A percentile compares a stretch with the other conserved stretches of the same genome.
These are phyloP conservation scores for Nitzschia sp. DNA, from an alignment of 108 stramenopile species.

Conservation along the genomic window DNA sequence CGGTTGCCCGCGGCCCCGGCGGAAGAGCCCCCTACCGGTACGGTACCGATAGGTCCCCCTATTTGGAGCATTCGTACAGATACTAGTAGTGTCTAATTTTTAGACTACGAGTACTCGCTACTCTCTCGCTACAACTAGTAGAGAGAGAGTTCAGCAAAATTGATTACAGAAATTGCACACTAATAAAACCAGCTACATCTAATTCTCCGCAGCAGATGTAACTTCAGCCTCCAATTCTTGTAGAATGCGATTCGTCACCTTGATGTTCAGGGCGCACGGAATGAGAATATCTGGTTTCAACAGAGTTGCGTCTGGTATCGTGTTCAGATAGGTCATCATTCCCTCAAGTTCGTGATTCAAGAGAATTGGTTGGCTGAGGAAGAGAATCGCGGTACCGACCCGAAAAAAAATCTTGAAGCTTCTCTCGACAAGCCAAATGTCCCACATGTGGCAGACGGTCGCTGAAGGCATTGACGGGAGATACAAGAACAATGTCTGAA, in stretches of 20 bases:
- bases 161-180: too few species aligned
- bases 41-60: too few species aligned
- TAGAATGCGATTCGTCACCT: constrained; percentile 87
- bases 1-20: too few species aligned
- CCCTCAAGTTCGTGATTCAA: constrained; percentile 89
- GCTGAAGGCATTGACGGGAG: constrained; percentile 90
- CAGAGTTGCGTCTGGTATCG: constrained; percentile 89
- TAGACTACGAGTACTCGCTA: too few species aligned
- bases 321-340: constrained; percentile 92
- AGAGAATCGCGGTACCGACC: constrained; percentile 86
- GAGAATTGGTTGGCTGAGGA: constrained; percentile 85
- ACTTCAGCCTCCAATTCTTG: constrained; percentile 71
- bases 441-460: constrained; percentile 92
- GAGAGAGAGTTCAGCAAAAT: too few species aligned
- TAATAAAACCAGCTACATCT: too few species aligned
- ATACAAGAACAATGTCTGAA: constrained; percentile 88
- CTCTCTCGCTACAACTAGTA: too few species aligned
- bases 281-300: constrained; percentile 86
- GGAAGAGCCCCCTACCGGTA: too few species aligned
- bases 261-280: constrained; percentile 87
- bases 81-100: too few species aligned
- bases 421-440: constrained; percentile 91
- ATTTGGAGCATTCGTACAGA: too few species aligned
- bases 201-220: neutral
- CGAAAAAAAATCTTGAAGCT: constrained; percentile 91